Base-by-base conservation (phyloP, 306 rosid genomes). In the Purshia tridentata region DNA sequence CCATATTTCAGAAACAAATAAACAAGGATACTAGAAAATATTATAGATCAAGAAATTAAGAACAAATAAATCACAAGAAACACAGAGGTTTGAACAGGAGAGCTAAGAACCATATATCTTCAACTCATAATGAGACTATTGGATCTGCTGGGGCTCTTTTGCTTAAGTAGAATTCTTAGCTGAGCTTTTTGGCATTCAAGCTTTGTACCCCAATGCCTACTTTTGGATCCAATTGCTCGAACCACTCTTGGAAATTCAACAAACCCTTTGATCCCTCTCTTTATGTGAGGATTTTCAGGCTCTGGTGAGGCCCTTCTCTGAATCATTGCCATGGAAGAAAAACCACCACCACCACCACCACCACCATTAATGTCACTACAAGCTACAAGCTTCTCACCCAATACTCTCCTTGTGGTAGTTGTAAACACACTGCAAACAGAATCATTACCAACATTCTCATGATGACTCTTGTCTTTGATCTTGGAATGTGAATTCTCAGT, bases 251-350 rank as follows among this genome's bases (percentile, higher is more conserved):
- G 90, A 58, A 86, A 86, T 47, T 86, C 90, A 19, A 86, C 90
- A 70, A 84, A 86, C 78, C 90, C 90, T 74, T 86, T 86, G 69
- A 86, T 86, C 55, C 90, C 90, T 77, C 90, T 72, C 76, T 70
- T 74, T 70, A 86, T 84, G 37, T 86, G 90, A 39, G 86, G 90
- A 70, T 86, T 86, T 76, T 86, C 90, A 49, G 78, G 65, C 69
- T 86, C 86, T 53, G 83, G 75, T 16, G 76, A 76, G 4, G 61
- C 76, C 51, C 75, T 78, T 77, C 69, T 51, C 41, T 48, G 83
- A 53, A 49, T 44, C 0, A 49, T 44, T 0, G 73, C 76, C 46
- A 40, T 47, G 6, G 78, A 29, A 45, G 82, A 70, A 65, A 77
- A 29, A 35, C 72, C 75, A n/a, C 41, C 55, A 9, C 57, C 35